Base-by-base conservation (phyloP, 2,329 filamentous ascomycete genomes). In the Neofusicoccum sp. region DNA sequence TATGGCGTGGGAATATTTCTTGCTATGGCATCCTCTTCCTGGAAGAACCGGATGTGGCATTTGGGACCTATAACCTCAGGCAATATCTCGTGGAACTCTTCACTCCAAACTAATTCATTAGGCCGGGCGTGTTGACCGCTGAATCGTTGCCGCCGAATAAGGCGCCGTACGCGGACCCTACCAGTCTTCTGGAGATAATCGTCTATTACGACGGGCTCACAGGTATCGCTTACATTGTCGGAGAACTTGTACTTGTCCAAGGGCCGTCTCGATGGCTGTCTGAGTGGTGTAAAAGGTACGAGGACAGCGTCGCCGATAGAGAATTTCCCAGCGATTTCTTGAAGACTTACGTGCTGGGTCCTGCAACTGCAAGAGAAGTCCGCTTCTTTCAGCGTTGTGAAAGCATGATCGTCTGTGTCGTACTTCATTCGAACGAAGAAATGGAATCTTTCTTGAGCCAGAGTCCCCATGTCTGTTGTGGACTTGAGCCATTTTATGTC, bases 351-450 rank as follows among this genome's bases (percentile, higher is more conserved):
- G 1, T 16, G 2, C 6, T 26, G 36, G 2, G 1, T 11, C 6
- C 14, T 14, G 45, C 58, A 60, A 4, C 12, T 28, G 14, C 58
- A 60, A 6, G 7, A 3, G n/a, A 53, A 78, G 65, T 93, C 85
- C 0, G 73, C 66, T 3, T 80, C 63, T 7, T 80, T 71, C 0
- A 92, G 72, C 0, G 84, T 84, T 0, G 85, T 74, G 78, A 90
- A 93, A 14, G 83, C 81, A 2, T 84, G 82, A 1, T 88, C 80
- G 1, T 80, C 74, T 1, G 81, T 80, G 1, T 85, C 69, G 65
- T 90, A 93, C 0, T 84, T 88, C 65, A 91, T 88, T 0, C 90
- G 82, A 2, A 93, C 82, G 63, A 93, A 90, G 47, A 76, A 61
- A 12, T 62, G 26, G 11, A 47, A 47, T 3, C 66, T 60, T 1